Evolutionary conservation across 176 grass and related monocot species (phyloP).

Genomic region (Cocos nucifera): DNA sequence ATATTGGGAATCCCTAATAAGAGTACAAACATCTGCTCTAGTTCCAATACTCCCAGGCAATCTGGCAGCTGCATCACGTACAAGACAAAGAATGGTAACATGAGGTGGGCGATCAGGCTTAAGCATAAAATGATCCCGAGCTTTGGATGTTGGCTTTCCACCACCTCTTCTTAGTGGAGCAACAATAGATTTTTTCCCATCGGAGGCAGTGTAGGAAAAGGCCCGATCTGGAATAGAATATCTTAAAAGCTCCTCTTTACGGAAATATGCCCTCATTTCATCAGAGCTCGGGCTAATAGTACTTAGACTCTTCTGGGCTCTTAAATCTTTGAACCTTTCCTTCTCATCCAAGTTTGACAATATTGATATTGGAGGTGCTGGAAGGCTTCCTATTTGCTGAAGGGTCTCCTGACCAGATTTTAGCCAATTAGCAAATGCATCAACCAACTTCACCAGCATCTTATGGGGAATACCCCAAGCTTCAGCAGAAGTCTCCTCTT

Average conservation of each 20-base stretch:
- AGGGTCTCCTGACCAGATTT: constrained; percentile 98
- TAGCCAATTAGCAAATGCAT: constrained; percentile 99
- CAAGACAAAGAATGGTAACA: constrained; percentile 95
- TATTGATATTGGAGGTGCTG: constrained; percentile 66
- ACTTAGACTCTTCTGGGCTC: constrained; percentile 94
- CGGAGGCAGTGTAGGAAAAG: constrained; percentile 90
- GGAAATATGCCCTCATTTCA: constrained; percentile 79
- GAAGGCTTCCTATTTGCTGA: constrained; percentile 94
- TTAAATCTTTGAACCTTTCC: constrained; percentile 95
- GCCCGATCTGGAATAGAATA: constrained; percentile 98
- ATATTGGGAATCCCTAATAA: constrained; percentile 93
- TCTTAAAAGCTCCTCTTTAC: constrained; percentile 79
- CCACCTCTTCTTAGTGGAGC: constrained; percentile 89
- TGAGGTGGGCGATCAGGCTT: constrained; percentile 88
- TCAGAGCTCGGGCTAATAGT: constrained; percentile 84
- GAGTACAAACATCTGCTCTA: constrained; percentile 93
- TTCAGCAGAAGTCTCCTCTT: constrained; percentile 90
- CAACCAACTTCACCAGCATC: constrained; percentile 97
- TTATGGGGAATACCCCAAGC: constrained; percentile 98
- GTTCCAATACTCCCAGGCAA: constrained; percentile 89
- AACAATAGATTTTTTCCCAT: constrained; percentile 95
- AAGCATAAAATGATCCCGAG: constrained; percentile 96
- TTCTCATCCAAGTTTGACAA: constrained; percentile 80
- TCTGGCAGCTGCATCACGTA: constrained; percentile 89
- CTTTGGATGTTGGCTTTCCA: constrained; percentile 96